Percentiles rank a stretch among this genome's conserved stretches.
Evolutionary conservation across 1,284 basidiomycete species (phyloP).

Genomic region (Inonotus hispidus): DNA sequence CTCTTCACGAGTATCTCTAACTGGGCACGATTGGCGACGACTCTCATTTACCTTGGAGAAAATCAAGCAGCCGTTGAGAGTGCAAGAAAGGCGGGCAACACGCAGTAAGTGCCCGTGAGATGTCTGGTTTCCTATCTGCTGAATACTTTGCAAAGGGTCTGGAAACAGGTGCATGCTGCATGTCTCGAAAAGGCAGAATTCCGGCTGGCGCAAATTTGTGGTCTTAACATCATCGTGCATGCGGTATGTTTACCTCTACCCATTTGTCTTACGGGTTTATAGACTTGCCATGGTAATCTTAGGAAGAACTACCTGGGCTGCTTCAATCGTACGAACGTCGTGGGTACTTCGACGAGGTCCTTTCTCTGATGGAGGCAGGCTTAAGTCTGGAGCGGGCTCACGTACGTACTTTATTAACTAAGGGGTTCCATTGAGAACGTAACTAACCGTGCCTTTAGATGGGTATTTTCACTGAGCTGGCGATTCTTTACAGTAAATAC

Average conservation of each 20-base stretch:
- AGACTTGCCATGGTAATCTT: constrained; percentile 13
- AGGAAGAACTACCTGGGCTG: constrained; percentile 86
- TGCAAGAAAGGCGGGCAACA: constrained; percentile 97
- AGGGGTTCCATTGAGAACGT: constrained; percentile 5
- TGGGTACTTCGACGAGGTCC: constrained; percentile 94
- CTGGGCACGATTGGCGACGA: constrained; percentile 97
- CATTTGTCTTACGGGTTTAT: not conserved
- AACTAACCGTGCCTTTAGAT: constrained; percentile 39
- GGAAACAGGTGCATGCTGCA: constrained; percentile 99
- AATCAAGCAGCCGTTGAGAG: constrained; percentile 98
- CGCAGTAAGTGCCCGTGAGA: constrained; percentile 57
- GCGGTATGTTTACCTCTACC: constrained; percentile 46
- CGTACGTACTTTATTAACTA: constrained; percentile 42
- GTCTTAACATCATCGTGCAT: constrained; percentile 93
- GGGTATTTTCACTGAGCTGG: constrained; percentile 92
- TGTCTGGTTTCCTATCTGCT: constrained; percentile 11
- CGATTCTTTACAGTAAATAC: constrained; percentile 97
- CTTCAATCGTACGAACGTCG: constrained; percentile 86
- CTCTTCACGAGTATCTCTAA: constrained; percentile 97
- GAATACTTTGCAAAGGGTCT: constrained; percentile 60
- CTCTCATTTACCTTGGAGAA: constrained; percentile 97
- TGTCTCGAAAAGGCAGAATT: constrained; percentile 98
- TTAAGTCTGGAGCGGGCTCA: constrained; percentile 95
- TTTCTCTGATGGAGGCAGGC: constrained; percentile 89
- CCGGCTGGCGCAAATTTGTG: constrained; percentile 96